Base-by-base conservation (phyloP, 495 filamentous ascomycete genomes). In the Saxispiralis lemnorum region DNA sequence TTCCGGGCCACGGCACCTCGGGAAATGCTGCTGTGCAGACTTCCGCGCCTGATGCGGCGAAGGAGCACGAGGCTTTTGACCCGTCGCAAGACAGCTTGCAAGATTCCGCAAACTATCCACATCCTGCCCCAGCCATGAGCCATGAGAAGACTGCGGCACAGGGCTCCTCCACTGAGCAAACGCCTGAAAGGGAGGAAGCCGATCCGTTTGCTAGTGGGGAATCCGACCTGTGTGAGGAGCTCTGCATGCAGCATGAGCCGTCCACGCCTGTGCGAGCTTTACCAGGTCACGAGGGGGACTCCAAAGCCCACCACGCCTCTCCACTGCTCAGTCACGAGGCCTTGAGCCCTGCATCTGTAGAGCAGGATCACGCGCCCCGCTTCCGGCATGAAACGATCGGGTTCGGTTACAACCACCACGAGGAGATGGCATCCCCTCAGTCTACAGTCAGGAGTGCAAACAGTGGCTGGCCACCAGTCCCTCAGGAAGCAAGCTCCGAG, bases 241-340 rank as follows among this genome's bases (percentile, higher is more conserved):
- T 28, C 24, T 28, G 5, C 24, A 28, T 28, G 24, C 4, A 4
- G 4, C 24, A 28, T 9, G 24, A 28, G 9, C 9, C 9, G 4
- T 4, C 24, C 9, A 28, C 24, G 24, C 24, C 24, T 28, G 24
- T 9, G 5, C 24, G 24, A 28, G 24, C 9, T 31, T 2, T 2
- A 12, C 24, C 3, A 7, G 28, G 40, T 32, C 34, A 43, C 30
- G 40, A 51, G 9, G 44, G 39, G 1, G 20, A 39, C 12, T 5
- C 14, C 24, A 33, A 44, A 11, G 20, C 20, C 6, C 19, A 41
- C 14, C 37, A 33, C 10, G 17, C 41, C 3, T n/a, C 16, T 12
- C 49, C 49, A 2, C 41, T 53, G 1, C 38, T 53, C 0, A 41
- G 42, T 12, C 50, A 53, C 46, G 50, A 53, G 30, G 13, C 50